Percentiles rank a stretch among this genome's conserved stretches.
phyloP scores from a whole-genome alignment of 139 green algal genomes.

The Chlorella sp. region DNA sequence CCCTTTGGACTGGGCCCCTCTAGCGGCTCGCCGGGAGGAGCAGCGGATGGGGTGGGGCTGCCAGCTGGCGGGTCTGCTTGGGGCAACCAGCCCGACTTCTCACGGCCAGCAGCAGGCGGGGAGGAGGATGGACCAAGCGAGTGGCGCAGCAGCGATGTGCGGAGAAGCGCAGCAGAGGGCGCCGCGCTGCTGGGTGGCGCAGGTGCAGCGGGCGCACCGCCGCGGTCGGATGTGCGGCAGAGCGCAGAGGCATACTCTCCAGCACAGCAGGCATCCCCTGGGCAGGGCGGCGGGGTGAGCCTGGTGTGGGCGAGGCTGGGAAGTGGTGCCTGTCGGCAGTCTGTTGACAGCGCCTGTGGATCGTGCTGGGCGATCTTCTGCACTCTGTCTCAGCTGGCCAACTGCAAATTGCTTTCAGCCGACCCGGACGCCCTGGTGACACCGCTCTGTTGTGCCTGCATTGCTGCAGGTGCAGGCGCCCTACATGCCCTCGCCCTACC shows the following conservation, averaged over 20 bases:
- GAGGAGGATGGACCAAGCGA: not conserved
- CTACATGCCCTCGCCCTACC: too few relatives aligned
- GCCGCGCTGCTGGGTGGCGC: not conserved
- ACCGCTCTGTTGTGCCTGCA: too few relatives aligned
- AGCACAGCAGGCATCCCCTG: not conserved
- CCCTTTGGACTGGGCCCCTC: not conserved
- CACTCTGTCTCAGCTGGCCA: too few relatives aligned
- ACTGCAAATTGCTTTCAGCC: too few relatives aligned
- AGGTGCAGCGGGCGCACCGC: not conserved
- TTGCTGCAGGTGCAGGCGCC: too few relatives aligned
- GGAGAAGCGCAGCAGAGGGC: not conserved
- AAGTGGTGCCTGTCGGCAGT: too few relatives aligned
- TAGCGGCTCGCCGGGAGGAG: not conserved
- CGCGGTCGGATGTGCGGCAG: not conserved
- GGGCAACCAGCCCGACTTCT: not conserved
- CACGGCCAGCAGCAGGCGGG: not conserved
- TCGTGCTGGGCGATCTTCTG: too few relatives aligned
- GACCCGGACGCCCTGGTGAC: too few relatives aligned
- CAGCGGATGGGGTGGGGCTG: not conserved
- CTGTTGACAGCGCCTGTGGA: too few relatives aligned
- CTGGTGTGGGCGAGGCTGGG: not conserved
- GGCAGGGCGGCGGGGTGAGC: conserved; percentile 7
- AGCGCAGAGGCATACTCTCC: not conserved
- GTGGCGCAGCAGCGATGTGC: too few relatives aligned
- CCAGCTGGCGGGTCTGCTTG: not conserved